A percentile compares a stretch with the other conserved stretches of the same genome.
These are phyloP conservation scores for Arthrobotrys conoides DNA, from an alignment of 2,329 filamentous ascomycete species.

Conservation along the genomic window DNA sequence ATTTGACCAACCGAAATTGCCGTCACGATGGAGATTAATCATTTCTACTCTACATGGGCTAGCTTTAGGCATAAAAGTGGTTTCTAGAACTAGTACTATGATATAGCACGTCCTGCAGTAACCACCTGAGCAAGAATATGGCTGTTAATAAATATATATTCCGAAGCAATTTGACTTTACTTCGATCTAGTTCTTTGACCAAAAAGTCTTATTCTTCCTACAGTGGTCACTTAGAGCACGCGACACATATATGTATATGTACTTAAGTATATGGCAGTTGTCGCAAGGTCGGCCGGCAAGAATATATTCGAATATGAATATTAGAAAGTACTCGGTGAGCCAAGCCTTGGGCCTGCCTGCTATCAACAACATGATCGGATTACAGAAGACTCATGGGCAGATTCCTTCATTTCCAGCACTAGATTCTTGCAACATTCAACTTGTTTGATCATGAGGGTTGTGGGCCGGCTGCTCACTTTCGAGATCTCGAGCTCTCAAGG, in stretches of 20 bases:
- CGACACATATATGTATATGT: constrained; percentile 16
- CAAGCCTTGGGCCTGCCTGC: not conserved
- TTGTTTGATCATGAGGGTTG: constrained; percentile 42
- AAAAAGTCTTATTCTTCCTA: too few species aligned
- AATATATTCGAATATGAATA: too few species aligned
- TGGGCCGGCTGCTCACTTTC: not conserved
- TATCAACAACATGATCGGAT: constrained; percentile 1
- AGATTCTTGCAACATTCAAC: not conserved
- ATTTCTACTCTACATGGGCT: not conserved
- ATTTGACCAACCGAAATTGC: not conserved
- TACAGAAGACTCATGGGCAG: not conserved
- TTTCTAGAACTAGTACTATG: not conserved
- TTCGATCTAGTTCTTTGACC: too few species aligned
- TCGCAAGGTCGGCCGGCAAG: not conserved
- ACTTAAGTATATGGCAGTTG: not conserved
- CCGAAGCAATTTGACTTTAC: not conserved
- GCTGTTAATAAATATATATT: not conserved
- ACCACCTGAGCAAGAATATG: not conserved
- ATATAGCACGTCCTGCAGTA: too few species aligned
- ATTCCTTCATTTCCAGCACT: not conserved
- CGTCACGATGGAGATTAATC: not conserved
- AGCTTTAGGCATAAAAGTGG: not conserved
- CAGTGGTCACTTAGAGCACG: not conserved
- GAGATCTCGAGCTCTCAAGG: constrained; percentile 23
- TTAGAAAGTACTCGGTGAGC: not conserved